phyloP scores from a whole-genome alignment of 2,329 filamentous ascomycete genomes.

The Calycina herbarum region DNA sequence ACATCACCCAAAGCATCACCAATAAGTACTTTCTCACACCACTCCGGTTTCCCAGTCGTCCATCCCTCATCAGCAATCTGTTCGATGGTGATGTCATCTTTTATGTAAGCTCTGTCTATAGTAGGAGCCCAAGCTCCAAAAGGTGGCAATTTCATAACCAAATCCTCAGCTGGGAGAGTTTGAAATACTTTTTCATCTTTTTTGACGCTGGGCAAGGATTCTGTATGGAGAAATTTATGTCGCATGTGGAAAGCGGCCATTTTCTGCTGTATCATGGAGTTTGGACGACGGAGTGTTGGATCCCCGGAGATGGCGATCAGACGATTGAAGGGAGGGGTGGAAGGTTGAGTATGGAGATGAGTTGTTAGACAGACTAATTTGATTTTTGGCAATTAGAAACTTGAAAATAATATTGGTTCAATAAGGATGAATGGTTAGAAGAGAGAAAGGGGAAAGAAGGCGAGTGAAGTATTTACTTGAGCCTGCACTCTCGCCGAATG shows the following conservation, averaged over 20 bases:
- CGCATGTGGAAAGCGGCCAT: conserved; percentile 7
- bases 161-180: conserved; percentile 11
- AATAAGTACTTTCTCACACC: conserved; percentile 21
- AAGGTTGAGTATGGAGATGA: conserved; percentile 12
- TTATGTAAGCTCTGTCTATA: conserved; percentile 20
- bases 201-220: background rate
- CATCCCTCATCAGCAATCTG: conserved; percentile 9
- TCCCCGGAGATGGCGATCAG: conserved; percentile 27
- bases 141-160: conserved; percentile 16
- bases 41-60: conserved; percentile 18
- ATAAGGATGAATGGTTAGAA: background rate
- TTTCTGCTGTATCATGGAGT: conserved; percentile 19
- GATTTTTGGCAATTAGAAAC: background rate
- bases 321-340: conserved; percentile 19
- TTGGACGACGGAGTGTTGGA: conserved; percentile 20
- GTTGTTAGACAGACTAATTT: conserved; percentile 20
- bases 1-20: conserved; percentile 26
- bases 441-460: background rate
- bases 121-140: conserved; percentile 23
- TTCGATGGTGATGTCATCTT: conserved; percentile 16
- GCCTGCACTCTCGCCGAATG: conserved; percentile 43
- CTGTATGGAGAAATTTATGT: background rate
- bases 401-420: background rate
- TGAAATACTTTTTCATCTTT: conserved; percentile 9
- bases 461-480: conserved; percentile 16